These are phyloP conservation scores for Pseudocercospora vitis DNA, from an alignment of 2,329 filamentous ascomycete species.

Conservation along the genomic window DNA sequence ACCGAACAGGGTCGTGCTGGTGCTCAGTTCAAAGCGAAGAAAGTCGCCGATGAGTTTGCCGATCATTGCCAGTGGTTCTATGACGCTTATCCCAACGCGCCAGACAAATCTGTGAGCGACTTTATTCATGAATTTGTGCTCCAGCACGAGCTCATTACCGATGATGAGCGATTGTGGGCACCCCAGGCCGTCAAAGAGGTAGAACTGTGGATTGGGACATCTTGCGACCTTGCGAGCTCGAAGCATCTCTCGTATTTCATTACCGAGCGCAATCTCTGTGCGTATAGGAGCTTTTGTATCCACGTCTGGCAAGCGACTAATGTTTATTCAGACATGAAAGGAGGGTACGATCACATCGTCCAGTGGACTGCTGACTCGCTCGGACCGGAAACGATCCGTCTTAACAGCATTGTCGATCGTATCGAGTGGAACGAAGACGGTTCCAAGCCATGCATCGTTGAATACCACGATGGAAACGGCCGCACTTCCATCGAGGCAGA, in stretches of 20 bases:
- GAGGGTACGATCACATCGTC: slow-evolving; percentile 47
- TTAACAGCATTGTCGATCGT: slow-evolving; percentile 42
- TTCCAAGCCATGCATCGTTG: slow-evolving; percentile 27
- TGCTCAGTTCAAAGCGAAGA: slow-evolving; percentile 50
- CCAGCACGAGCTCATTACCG: slow-evolving; percentile 44
- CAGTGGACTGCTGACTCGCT: slow-evolving; percentile 45
- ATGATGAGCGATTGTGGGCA: slow-evolving; percentile 47
- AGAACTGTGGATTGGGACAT: slow-evolving; percentile 47
- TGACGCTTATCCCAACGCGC: slow-evolving; percentile 43
- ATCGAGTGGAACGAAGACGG: slow-evolving; percentile 42
- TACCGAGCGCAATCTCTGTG: slow-evolving; percentile 44
- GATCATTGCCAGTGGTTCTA: slow-evolving; percentile 47
- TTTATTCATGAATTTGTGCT: slow-evolving; percentile 45
- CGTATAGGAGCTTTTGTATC: neutral
- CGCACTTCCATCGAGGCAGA: slow-evolving; percentile 38
- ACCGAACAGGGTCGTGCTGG: slow-evolving; percentile 46
- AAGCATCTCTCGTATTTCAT: slow-evolving; percentile 48
- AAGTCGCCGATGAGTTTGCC: slow-evolving; percentile 49
- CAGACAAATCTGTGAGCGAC: slow-evolving; percentile 43
- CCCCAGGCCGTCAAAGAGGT: slow-evolving; percentile 47
- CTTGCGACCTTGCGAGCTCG: slow-evolving; percentile 44
- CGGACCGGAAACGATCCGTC: slow-evolving; percentile 39
- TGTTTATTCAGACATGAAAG: slow-evolving; percentile 41
- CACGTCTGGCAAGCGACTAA: neutral
- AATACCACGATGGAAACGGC: slow-evolving; percentile 30